Evolutionary conservation across 2,329 filamentous ascomycete species (phyloP), one percentile per base, ranked within the genome.

Genomic region (Falciphora oryzae): DNA sequence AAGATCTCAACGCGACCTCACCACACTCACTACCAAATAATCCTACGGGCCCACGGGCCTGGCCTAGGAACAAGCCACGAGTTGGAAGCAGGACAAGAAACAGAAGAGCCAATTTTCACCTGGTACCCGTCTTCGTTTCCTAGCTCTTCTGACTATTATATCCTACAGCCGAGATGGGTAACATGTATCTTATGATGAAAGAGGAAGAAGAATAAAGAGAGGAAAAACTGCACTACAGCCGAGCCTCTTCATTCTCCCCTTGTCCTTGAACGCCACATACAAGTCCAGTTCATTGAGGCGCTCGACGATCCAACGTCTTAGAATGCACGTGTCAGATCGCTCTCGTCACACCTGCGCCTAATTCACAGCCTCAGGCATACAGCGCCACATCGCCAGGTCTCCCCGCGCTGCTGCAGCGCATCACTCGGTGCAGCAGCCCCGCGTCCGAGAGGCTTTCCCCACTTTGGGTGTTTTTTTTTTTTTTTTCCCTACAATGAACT

Each of bases 391-490:
- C 44, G 44, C 44, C 44, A 53, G 22, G 22, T 53, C 44, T 53
- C 44, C 44, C 44, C 44, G 44, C 44, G 44, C n/a, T 50, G 44
- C 44, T 53, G 18, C 44, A 53, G 14, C 22, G 22, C 44, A 53
- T 53, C 44, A 10, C 18, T 50, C 16, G 18, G 16, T 11, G 44
- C 44, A 35, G 32, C 13, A 58, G 28, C 57, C 57, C 57, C 57
- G 57, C 57, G 57, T 29, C 60, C 44, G 38, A 27, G n/a, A 31
- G 16, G 18, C 29, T 6, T 66, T 66, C 66, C 64, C 64, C 65
- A 59, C 38, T 62, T 57, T 62, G 56, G 57, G 50, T 53, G 66
- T 62, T 62, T 70, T 71, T 56, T 53, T 66, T 62, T 62, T 70
- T 71, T 72, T 71, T 58, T 50, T 66, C 61, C 61, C 44, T 50